These are phyloP conservation scores for Didymella lethalis DNA, from an alignment of 2,329 filamentous ascomycete genomes.

Conservation along the genomic window DNA sequence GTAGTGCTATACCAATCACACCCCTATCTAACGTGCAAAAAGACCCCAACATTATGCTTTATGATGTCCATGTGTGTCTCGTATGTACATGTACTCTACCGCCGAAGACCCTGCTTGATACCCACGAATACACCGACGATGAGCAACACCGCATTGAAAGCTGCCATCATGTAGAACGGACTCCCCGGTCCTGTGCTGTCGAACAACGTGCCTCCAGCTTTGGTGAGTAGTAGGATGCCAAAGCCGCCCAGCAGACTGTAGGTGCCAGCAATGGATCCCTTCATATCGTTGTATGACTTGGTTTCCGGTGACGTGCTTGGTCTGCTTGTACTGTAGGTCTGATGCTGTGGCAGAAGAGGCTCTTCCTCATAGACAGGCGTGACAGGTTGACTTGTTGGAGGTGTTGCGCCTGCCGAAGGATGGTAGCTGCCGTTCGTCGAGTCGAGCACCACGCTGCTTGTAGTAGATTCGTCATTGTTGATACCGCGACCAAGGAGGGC, in stretches of 20 bases:
- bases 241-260: slow-evolving; percentile 91
- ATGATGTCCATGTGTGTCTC: background rate
- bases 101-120: slow-evolving; percentile 21
- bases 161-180: slow-evolving; percentile 94
- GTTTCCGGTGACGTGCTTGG: slow-evolving; percentile 17
- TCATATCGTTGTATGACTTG: slow-evolving; percentile 66
- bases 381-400: slow-evolving; percentile 40
- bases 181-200: slow-evolving; percentile 76
- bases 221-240: slow-evolving; percentile 90
- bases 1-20: background rate
- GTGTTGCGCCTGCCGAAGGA: slow-evolving; percentile 46
- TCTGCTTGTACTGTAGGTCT: slow-evolving; percentile 27
- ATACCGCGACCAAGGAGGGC: slow-evolving; percentile 85
- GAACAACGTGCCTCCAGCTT: slow-evolving; percentile 86
- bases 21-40: slow-evolving; percentile 1
- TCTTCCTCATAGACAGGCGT: slow-evolving; percentile 42
- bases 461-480: slow-evolving; percentile 57
- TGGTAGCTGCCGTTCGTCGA: slow-evolving; percentile 32
- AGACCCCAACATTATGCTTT: slow-evolving; percentile 4
- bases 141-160: slow-evolving; percentile 80
- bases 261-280: slow-evolving; percentile 92
- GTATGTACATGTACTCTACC: slow-evolving; percentile 15
- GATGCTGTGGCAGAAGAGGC: slow-evolving; percentile 34
- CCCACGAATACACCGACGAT: slow-evolving; percentile 50
- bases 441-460: slow-evolving; percentile 15